Evolutionary conservation across 345 rosid species (phyloP).

Genomic region (Toxicodendron radicans): DNA sequence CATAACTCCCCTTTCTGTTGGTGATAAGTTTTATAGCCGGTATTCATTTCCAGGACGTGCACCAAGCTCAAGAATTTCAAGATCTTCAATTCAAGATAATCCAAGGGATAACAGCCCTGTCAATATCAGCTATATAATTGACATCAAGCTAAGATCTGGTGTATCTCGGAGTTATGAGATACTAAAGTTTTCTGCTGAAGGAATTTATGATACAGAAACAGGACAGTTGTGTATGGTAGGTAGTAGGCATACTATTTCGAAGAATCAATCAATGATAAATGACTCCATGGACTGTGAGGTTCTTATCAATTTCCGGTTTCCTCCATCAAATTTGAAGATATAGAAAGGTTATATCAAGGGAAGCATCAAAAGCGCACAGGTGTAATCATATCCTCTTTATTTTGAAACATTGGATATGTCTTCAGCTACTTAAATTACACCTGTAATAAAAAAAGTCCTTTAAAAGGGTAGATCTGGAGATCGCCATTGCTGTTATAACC

Average conservation of each 20-base stretch:
- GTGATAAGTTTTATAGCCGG: constrained; percentile 21
- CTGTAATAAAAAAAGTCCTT: constrained; percentile 19
- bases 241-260: constrained; percentile 24
- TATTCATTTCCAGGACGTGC: background rate
- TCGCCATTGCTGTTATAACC: constrained; percentile 38
- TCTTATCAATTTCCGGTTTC: constrained; percentile 33
- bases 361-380: constrained; percentile 42
- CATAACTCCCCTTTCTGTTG: constrained; percentile 41
- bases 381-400: constrained; percentile 33
- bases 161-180: background rate
- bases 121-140: constrained; percentile 41
- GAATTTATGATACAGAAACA: constrained; percentile 36
- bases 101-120: too few species aligned
- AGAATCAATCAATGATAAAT: background rate
- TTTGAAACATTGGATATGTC: constrained; percentile 28
- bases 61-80: background rate
- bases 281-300: constrained; percentile 39
- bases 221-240: constrained; percentile 55
- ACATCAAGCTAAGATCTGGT: constrained; percentile 12
- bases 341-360: constrained; percentile 31
- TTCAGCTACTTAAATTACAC: constrained; percentile 21
- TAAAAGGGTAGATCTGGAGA: constrained; percentile 52
- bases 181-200: constrained; percentile 44
- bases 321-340: constrained; percentile 37
- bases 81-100: too few species aligned